Evolutionary conservation across 441 rosid genomes (phyloP).

Genomic region (Aleurites moluccanus): DNA sequence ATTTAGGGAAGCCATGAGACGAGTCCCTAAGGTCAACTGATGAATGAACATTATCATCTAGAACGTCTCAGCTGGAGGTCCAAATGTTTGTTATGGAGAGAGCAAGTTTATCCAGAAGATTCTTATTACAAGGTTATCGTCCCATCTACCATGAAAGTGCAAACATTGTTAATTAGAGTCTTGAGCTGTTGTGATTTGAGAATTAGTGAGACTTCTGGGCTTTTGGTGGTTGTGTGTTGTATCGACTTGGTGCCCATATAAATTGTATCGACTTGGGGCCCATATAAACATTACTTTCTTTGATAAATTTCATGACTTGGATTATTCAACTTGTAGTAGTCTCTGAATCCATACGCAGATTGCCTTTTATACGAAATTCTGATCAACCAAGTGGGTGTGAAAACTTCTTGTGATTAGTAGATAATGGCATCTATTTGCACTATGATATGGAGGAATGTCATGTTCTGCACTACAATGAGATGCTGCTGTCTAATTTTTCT

Average conservation of each 20-base stretch:
- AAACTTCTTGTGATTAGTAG: neutral
- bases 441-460: neutral
- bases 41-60: neutral
- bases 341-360: too few species aligned
- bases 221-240: neutral
- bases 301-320: neutral
- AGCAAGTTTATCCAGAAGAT: neutral
- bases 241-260: neutral
- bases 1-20: conserved; percentile 22
- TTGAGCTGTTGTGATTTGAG: neutral
- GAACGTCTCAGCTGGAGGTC: neutral
- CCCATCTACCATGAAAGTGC: neutral
- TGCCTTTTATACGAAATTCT: too few species aligned
- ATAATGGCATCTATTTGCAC: too few species aligned
- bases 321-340: neutral
- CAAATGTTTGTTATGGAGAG: neutral
- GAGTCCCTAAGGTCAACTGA: neutral
- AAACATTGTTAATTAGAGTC: neutral
- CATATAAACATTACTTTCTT: neutral
- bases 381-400: too few species aligned
- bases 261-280: neutral
- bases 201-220: neutral
- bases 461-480: neutral
- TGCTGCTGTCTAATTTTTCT: neutral
- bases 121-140: neutral